Conservation (phyloP, 805 yeast genomes). For the Candida tallmaniae region DNA sequence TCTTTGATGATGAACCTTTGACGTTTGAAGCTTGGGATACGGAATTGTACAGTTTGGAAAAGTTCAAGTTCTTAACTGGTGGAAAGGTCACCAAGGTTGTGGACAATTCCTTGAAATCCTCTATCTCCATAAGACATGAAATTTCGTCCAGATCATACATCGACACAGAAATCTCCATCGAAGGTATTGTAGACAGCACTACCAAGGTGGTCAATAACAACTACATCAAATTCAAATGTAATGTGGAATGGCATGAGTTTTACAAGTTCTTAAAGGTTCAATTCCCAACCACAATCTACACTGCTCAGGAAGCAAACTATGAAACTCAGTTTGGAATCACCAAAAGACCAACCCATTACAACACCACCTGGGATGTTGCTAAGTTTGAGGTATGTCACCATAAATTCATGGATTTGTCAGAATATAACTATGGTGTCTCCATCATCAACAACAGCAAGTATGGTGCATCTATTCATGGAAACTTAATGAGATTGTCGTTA, state of each 20-base stretch:
- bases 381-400: constrained; percentile 95
- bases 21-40: constrained; percentile 98
- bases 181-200: constrained; percentile 43
- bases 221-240: constrained; percentile 33
- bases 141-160: constrained; percentile 57
- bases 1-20: constrained; percentile 88
- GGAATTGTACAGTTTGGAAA: constrained; percentile 80
- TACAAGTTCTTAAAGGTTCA: constrained; percentile 90
- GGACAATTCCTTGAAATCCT: constrained; percentile 55
- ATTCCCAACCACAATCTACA: constrained; percentile 81
- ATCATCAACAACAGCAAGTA: constrained; percentile 81
- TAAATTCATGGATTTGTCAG: constrained; percentile 89
- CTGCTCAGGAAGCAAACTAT: constrained; percentile 69
- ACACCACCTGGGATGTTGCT: constrained; percentile 95
- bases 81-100: constrained; percentile 41
- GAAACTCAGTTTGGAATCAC: constrained; percentile 95
- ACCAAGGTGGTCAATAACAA: constrained; percentile 19
- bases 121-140: constrained; percentile 57
- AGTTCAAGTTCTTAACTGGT: constrained; percentile 43
- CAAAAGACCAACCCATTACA: constrained; percentile 88
- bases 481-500: constrained; percentile 77
- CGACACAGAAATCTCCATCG: constrained; percentile 64
- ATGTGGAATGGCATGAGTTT: constrained; percentile 82
- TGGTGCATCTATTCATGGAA: constrained; percentile 94
- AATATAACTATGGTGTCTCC: constrained; percentile 80